Base-by-base conservation (phyloP, 768 basidiomycete species). In the Rossbeevera mucosa region DNA sequence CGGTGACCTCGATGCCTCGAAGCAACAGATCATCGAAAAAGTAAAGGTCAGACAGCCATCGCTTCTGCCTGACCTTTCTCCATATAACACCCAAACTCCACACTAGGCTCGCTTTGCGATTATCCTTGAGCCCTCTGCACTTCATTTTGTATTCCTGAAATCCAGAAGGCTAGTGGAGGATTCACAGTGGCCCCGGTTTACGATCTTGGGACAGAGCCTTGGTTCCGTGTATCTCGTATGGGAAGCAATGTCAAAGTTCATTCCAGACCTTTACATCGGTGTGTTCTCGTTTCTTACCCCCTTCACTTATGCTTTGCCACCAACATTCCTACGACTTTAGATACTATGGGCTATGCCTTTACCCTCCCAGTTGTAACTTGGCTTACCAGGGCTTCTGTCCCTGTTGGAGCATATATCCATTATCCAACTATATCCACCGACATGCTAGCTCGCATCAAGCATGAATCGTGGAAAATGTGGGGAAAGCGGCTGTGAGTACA, bases 321-420 rank as follows among this genome's bases (percentile, higher is more conserved):
- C 53, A 42, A 47, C n/a, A 22, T 38, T 47, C 21, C 22, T 18
- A 20, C 38, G 36, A 43, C 41, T 2, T 12, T 59, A 96, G 95
- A 99, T 66, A 92, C 94, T 0, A 98, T 98, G 94, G 96, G 96
- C 25, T 96, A 94, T 60, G 93, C 94, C 0, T 97, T 97, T 64
- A 91, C 92, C 2, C 93, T 91, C 67, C 91, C 86, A 16, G 72
- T 88, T 26, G 84, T 94, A 7, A 71, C 80, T 0, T 69, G 82
- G 47, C 62, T 95, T 2, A 68, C 68, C 18, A 58, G 59, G 43
- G 77, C 81, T 14, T 65, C 74, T 14, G 76, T 91, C 36, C 85
- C 89, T 2, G 78, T 95, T 21, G 93, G 88, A 8, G 88, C 93
- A 25, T 99, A 98, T 61, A 82, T 93, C 9, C 96, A 99, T 68